These are phyloP conservation scores for Plectranthus barbatus DNA, from an alignment of 257 asterid species.

Conservation along the genomic window DNA sequence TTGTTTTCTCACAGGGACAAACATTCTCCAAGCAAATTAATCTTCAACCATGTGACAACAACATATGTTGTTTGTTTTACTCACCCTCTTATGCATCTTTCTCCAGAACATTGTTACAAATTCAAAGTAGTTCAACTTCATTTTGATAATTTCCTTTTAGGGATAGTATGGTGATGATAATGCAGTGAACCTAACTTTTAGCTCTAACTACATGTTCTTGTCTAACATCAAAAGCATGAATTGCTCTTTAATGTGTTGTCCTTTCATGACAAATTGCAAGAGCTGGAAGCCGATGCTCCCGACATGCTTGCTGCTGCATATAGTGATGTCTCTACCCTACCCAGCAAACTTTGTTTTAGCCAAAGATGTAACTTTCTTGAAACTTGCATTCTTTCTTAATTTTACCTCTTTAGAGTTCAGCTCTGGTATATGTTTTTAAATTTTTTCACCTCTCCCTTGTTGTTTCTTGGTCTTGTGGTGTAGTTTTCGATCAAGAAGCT, in stretches of 20 bases:
- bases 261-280: constrained; percentile 22
- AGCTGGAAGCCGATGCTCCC: constrained; percentile 21
- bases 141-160: not conserved
- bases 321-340: constrained; percentile 41
- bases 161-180: not conserved
- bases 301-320: constrained; percentile 28
- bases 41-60: too few species aligned
- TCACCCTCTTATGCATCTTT: not conserved
- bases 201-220: constrained; percentile 20
- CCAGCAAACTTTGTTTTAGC: constrained; percentile 17
- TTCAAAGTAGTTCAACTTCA: not conserved
- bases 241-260: constrained; percentile 18
- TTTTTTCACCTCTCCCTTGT: not conserved
- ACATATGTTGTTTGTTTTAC: not conserved
- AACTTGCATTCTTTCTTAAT: not conserved
- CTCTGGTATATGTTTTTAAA: too few species aligned
- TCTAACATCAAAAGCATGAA: too few species aligned
- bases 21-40: not conserved
- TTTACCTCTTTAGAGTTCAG: too few species aligned
- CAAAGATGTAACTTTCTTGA: not conserved
- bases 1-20: not conserved
- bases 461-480: not conserved
- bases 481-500: not conserved
- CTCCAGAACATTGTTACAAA: not conserved
- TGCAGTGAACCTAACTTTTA: constrained; percentile 17